A percentile compares a stretch with the other conserved stretches of the same genome.
phyloP scores from a whole-genome alignment of 139 green algal genomes.

The Micromonas commoda region DNA sequence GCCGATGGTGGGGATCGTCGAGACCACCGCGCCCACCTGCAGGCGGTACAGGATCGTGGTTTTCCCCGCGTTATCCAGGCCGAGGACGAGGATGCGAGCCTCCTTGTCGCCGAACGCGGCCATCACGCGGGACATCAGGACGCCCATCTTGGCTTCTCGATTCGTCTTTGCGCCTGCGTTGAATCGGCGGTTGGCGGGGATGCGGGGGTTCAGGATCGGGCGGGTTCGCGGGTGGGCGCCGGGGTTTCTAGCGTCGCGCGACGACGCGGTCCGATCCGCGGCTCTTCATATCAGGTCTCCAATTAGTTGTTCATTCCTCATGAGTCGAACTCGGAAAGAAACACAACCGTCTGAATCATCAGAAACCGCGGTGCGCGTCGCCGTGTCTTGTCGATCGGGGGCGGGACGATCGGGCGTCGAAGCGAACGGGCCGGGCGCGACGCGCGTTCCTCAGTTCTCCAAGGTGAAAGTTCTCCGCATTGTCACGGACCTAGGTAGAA shows the following conservation, averaged over 20 bases:
- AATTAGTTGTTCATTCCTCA: neutral
- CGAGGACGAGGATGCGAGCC: conserved; percentile 46
- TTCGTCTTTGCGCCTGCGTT: neutral
- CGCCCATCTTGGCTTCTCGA: conserved; percentile 2
- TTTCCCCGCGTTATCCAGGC: conserved; percentile 95
- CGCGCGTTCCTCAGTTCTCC: conserved; percentile 19
- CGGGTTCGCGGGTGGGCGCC: neutral
- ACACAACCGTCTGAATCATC: neutral
- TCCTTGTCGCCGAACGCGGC: conserved; percentile 15
- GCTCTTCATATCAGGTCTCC: conserved; percentile 18
- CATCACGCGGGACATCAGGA: conserved; percentile 16
- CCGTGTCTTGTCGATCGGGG: neutral
- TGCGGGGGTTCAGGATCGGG: neutral
- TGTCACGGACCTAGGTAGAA: conserved; percentile 19
- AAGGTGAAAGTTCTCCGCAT: conserved; percentile 19
- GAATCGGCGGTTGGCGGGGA: neutral
- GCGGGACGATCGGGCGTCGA: neutral
- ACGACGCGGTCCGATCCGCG: neutral
- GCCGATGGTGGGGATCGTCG: conserved; percentile 97
- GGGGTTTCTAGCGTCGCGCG: neutral
- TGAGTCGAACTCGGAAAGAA: neutral
- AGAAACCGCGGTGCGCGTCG: neutral
- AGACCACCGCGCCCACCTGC: conserved; percentile 96
- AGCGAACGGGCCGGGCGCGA: neutral
- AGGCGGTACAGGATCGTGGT: conserved; percentile 95